Conservation (phyloP, 148 eudicot genomes). For the Chenopodium suecicum region DNA sequence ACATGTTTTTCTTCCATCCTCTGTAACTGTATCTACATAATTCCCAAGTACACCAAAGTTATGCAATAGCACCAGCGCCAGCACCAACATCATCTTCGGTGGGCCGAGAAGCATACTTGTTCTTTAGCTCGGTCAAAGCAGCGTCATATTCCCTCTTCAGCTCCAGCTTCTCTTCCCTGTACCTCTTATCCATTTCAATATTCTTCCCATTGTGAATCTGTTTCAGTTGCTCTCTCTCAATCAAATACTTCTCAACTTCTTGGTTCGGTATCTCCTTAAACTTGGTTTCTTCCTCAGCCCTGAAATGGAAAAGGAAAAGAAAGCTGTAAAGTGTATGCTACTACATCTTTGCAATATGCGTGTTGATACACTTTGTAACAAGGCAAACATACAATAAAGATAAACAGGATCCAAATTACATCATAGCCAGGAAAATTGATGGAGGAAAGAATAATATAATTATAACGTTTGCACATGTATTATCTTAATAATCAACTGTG, state of each 20-base stretch:
- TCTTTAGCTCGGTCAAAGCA: conserved; percentile 45
- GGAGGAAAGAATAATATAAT: background rate
- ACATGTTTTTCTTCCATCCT: background rate
- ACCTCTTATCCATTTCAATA: conserved; percentile 46
- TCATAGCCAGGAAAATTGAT: background rate
- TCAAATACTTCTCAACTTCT: conserved; percentile 45
- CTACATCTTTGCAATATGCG: too few species aligned
- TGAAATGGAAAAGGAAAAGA: conserved; percentile 7
- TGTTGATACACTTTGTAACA: too few species aligned
- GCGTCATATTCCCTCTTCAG: conserved; percentile 46
- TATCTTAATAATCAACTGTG: too few species aligned
- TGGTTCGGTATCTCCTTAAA: conserved; percentile 42
- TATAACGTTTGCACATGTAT: background rate
- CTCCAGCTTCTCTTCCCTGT: conserved; percentile 46
- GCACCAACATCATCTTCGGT: background rate
- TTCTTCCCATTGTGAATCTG: conserved; percentile 36
- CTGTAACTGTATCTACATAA: background rate
- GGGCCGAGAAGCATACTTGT: conserved; percentile 37
- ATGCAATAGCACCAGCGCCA: background rate
- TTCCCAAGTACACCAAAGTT: background rate
- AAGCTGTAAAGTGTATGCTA: too few species aligned
- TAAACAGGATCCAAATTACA: too few species aligned
- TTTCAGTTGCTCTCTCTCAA: conserved; percentile 46
- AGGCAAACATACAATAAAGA: too few species aligned
- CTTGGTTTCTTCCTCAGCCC: conserved; percentile 44